phyloP scores from a whole-genome alignment of 208 protist species.

The Leishmania tarentolae region DNA sequence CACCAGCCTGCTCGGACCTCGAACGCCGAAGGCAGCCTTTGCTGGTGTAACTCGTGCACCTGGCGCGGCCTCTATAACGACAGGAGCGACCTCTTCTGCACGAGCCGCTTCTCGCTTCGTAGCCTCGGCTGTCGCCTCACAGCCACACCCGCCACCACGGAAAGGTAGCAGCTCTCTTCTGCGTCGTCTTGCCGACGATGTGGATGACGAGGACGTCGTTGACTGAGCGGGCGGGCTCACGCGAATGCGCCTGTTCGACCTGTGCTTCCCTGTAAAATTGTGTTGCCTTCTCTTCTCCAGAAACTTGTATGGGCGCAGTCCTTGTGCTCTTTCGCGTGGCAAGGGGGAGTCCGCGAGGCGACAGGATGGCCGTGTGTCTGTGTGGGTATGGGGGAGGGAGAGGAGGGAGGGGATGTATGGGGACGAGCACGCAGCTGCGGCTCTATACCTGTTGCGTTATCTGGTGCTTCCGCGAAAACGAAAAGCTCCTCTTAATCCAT shows the following conservation, averaged over 20 bases:
- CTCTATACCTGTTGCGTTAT: neutral
- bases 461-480: neutral
- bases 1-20: neutral
- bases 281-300: neutral
- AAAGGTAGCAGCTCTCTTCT: neutral
- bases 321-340: neutral
- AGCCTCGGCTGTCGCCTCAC: neutral
- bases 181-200: slow-evolving; percentile 9
- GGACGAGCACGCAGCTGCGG: neutral
- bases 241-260: neutral
- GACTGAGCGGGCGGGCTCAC: neutral
- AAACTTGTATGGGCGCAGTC: neutral
- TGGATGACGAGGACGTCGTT: slow-evolving; percentile 9
- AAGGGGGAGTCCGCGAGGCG: neutral
- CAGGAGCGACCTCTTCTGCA: neutral
- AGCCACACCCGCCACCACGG: neutral
- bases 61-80: neutral
- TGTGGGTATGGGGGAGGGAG: too few species aligned
- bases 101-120: neutral
- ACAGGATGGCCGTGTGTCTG: too few species aligned
- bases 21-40: neutral
- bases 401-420: neutral
- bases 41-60: neutral
- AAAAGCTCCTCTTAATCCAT: neutral
- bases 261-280: neutral